Base-by-base conservation (phyloP, 2,329 filamentous ascomycete species). In the Cyphellophora europaea region DNA sequence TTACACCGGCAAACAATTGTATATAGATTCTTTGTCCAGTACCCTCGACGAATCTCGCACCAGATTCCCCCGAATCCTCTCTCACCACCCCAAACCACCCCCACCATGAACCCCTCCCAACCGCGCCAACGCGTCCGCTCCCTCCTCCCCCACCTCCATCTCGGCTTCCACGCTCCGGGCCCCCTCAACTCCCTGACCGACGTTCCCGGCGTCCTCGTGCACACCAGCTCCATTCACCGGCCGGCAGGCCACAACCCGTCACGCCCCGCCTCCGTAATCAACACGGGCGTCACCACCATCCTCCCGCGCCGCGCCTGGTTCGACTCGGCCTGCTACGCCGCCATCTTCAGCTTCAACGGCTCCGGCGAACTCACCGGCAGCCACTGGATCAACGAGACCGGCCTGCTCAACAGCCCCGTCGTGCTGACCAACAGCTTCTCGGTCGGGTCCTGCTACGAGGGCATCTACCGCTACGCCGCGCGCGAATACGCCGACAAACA, bases 331-430 rank as follows among this genome's bases (percentile, higher is more conserved):
- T 62, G 58, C 38, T 62, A 62, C 36, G 59, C 62, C 2, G 61
- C 59, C 6, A 53, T 59, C 31, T 78, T 77, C 55, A 65, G 67
- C 41, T 77, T 80, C 59, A 80, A 80, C 45, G 75, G 76, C 36
- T 69, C 67, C 30, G 75, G 77, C 27, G 74, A 79, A 53, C 61
- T 79, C 59, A 79, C 75, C 0, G 74, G 74, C 2, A 61, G 60
- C 6, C 71, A 78, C 46, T 76, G 72, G 67, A 69, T 79, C 40
- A 64, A 73, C 11, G 76, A 80, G 51, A 73, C 72, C 0, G 74
- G 75, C 0, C 58, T 76, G 3, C 53, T 78, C 3, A 65, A 69
- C 35, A 73, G 69, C 3, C 77, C 75, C 3, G 70, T 80, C 37
- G 51, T 77, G 35, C 60, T 80, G 35, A 80, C 75, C 2, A 74